Evolutionary conservation across 192 early-diverging fungal genomes (phyloP), one percentile per base, ranked within the genome.

Genomic region (Coemansia sp.): DNA sequence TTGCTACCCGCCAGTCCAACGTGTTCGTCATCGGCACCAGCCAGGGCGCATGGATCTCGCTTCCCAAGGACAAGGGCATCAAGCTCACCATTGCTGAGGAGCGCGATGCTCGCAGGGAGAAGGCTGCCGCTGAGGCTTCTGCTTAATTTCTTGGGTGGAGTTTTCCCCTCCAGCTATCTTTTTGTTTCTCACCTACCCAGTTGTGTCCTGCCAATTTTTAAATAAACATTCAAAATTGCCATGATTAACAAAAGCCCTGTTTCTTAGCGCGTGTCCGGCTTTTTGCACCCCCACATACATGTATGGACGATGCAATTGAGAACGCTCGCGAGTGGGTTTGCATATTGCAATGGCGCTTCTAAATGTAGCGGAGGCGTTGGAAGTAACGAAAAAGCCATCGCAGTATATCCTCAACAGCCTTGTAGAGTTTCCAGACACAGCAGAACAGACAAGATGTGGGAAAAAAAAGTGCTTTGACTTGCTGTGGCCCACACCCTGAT

Each of bases 81-180:
- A 95, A 95, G 92, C 91, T 97, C 72, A 94, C 94, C 80, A 98
- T 99, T 75, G 87, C 96, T 69, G 96, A 99, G 89, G 96, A 99
- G 89, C 93, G 97, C 85, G 97, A 99, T 86, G 81, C 91, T 43
- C 88, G 95, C 70, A 84, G 94, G 67, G 90, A 87, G 86, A 61
- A 81, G 89, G 62, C 74, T 39, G 69, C 71, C 31, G 64, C 77
- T 48, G 72, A 74, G 65, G 78, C 70, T 56, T 72, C 79, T 63
- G 79, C 79, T 67, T 81, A 81, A 81, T 46, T 45, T 46, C n/a
- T 21, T 46, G n/a, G n/a, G n/a, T n/a, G n/a, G n/a, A n/a, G n/a
- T n/a, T n/a, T n/a, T n/a, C n/a, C n/a, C n/a, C n/a, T 35, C 34
- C 5, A 4, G 7, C 43, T 46, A 2, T 46, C 35, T 37, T 60